Base-by-base conservation (phyloP, 1,284 basidiomycete species). In the Chiua sp. region DNA sequence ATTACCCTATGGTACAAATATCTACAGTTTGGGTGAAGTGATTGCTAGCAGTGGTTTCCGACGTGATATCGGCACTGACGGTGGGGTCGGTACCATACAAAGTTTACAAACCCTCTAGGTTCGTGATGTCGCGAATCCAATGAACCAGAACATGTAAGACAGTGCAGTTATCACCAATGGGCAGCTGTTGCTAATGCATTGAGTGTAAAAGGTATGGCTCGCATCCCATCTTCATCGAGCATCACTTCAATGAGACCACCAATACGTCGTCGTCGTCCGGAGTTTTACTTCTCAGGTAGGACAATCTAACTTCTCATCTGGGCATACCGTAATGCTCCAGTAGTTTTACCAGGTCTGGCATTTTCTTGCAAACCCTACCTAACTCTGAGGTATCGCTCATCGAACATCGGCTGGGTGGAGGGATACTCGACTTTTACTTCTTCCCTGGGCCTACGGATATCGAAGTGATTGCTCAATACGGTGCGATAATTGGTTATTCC, bases 11-110 rank as follows among this genome's bases (percentile, higher is more conserved):
- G 80, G 81, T 47, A 80, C 89, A 18, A 91, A 92, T 68, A 80
- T 93, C 53, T 92, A 92, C 63, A 91, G 91, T 0, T 77, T 93
- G 10, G 91, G 90, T 12, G 90, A 94, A 72, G 83, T 86, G 23
- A 79, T 90, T 26, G 80, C 87, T 2, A 84, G 82, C 67, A 85
- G 84, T 61, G 86, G 87, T 4, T 87, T 89, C 71, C 76, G 89
- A 35, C 78, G 88, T 22, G 80, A 88, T 61, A 76, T 87, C n/a
- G 81, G 79, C n/a, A 75, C 78, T 7, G 72, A 81, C 62, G 82
- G 81, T 30, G 79, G 79, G 1, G 63, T 68, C 47, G 84, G 86
- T 4, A 87, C 86, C 0, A 77, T n/a, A n/a, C n/a, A n/a, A n/a
- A n/a, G n/a, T n/a, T n/a, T 90, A 13, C 89, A 91, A 70, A 86